These are phyloP conservation scores for Clathrospora elynae DNA, from an alignment of 2,329 filamentous ascomycete genomes.

Conservation along the genomic window DNA sequence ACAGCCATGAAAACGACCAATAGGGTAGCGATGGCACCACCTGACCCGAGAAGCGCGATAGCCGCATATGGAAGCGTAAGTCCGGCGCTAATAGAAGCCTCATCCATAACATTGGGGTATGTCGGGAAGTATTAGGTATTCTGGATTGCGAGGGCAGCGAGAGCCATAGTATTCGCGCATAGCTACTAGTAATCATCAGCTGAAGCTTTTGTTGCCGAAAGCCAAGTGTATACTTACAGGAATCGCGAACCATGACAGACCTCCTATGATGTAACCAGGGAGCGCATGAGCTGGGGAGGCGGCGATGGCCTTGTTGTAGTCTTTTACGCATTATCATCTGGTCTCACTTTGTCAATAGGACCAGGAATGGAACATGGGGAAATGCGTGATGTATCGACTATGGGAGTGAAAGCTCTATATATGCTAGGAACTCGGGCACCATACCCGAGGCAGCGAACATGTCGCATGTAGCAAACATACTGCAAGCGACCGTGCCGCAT, in stretches of 20 bases:
- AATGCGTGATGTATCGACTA: too few relatives aligned
- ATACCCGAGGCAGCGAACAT: too few relatives aligned
- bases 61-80: slow-evolving; percentile 42
- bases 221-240: slow-evolving; percentile 31
- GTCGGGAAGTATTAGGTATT: slow-evolving; percentile 52
- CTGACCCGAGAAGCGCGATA: slow-evolving; percentile 39
- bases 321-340: slow-evolving; percentile 12
- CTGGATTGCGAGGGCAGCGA: slow-evolving; percentile 52
- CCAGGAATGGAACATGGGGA: too few relatives aligned
- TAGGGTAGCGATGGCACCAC: slow-evolving; percentile 38
- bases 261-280: slow-evolving; percentile 63
- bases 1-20: slow-evolving; percentile 57
- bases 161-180: slow-evolving; percentile 54
- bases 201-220: rapidly evolving
- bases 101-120: slow-evolving; percentile 42
- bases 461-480: too few relatives aligned
- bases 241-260: slow-evolving; percentile 56
- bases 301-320: slow-evolving; percentile 89
- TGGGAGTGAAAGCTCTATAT: too few relatives aligned
- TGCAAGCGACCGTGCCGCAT: too few relatives aligned
- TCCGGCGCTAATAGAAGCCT: slow-evolving; percentile 34
- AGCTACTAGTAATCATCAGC: slow-evolving; percentile 39
- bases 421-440: too few relatives aligned
- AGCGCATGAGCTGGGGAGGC: slow-evolving; percentile 83
- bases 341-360: too few relatives aligned